Base-by-base conservation (phyloP, 1,284 basidiomycete species). In the Ustilago xerochloae region DNA sequence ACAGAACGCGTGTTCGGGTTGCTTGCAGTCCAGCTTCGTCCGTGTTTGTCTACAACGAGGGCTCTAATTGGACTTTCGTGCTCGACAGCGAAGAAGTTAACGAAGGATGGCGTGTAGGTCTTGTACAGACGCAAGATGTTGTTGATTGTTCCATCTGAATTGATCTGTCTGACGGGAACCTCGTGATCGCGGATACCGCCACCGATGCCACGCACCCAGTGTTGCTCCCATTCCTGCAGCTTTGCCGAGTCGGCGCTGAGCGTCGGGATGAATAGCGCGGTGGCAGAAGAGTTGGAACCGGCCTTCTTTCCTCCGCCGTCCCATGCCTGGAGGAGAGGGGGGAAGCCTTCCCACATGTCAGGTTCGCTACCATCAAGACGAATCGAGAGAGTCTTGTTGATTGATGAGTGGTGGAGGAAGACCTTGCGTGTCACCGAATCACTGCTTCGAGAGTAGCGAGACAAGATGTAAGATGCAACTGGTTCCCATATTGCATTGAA, bases 221-320 rank as follows among this genome's bases (percentile, higher is more conserved):
- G 76, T 58, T 78, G 76, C 46, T 75, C 73, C 68, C 73, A 73
- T 48, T 78, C 76, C 29, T 54, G 52, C 24, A 78, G 56, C n/a
- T 57, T 57, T 4, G 67, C 36, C 26, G 35, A 13, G 20, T 62
- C 54, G 1, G 55, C 38, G 2, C 33, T 52, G 45, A 66, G 50
- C 9, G 59, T 30, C 1, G 67, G 55, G 15, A 74, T 29, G 36
- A 63, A 74, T 20, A 77, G 39, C 4, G 50, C 45, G 16, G 48
- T 39, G 3, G 64, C 71, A 7, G 71, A 74, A 22, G 67, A 57
- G 55, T 77, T 77, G 26, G 68, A 61, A n/a, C 71, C 75, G 1
- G 61, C 64, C 4, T 35, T 38, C 51, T 55, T 52, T 33, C 75
- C 75, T 24, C 65, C 62, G 0, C 71, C 75, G 35, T 74, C 63